Base-by-base conservation (phyloP, 2,329 filamentous ascomycete genomes). In the Aspergillus texensis region DNA sequence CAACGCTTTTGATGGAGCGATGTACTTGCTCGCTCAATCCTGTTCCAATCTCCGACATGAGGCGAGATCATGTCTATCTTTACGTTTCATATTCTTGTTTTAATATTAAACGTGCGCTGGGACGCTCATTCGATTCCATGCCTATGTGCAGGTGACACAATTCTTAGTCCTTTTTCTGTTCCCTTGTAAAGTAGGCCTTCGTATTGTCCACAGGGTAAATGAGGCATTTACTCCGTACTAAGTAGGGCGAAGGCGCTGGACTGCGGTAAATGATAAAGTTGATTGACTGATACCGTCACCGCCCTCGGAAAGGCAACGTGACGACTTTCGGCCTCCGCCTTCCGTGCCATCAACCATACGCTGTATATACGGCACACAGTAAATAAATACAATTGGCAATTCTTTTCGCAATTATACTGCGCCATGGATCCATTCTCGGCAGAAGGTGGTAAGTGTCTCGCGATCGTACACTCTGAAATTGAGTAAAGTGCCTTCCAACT, bases 361-460 rank as follows among this genome's bases (percentile, higher is more conserved):
- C 5, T 52, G 10, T 39, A 36, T 39, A 26, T 39, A 26, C 46
- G 21, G 19, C 12, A 41, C 28, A 16, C 65, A 62, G 54, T 60
- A 43, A 30, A 43, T 52, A 59, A 34, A 19, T 14, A n/a, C 12
- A 26, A 39, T 41, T 39, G 14, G 16, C 34, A 36, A 26, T 50
- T 34, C 28, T 9, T 19, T 43, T 53, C 16, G 11, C 30, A 4
- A 21, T 26, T 34, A 14, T 59, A 58, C 64, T 32, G 34, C 63
- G 81, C 73, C 70, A 87, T 87, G 84, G 87, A 89, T 78, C 87
- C 87, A 54, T 89, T 88, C 75, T 87, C 86, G 63, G 80, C 85
- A 68, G 87, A 89, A 79, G 86, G 86, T 79, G 85, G 85, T 86
- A 77, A 68, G 78, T 63, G 26, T 16, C 5, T 9, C 19, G 41